A percentile compares a stretch with the other conserved stretches of the same genome.
Evolutionary conservation across 306 rosid species (phyloP).

Genomic region (Lotus japonicus): DNA sequence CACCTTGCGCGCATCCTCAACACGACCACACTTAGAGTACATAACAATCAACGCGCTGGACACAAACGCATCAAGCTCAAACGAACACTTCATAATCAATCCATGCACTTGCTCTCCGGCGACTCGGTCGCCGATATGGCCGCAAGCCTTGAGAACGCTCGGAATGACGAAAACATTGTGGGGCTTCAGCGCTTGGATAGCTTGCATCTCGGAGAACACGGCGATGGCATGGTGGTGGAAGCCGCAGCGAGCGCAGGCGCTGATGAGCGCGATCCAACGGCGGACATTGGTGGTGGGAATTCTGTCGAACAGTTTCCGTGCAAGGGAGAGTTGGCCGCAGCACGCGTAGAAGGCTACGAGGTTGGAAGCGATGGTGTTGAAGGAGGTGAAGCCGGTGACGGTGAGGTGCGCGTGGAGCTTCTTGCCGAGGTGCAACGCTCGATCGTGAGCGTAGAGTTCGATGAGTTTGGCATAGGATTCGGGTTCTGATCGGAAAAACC

Average conservation of each 20-base stretch:
- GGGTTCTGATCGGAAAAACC: conserved; percentile 29
- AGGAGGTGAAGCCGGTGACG: conserved; percentile 42
- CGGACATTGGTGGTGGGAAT: conserved; percentile 58
- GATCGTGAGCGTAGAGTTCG: conserved; percentile 34
- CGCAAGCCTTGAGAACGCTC: conserved; percentile 82
- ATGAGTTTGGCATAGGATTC: conserved; percentile 36
- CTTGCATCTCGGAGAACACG: conserved; percentile 50
- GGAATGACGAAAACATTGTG: conserved; percentile 49
- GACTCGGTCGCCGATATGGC: conserved; percentile 38
- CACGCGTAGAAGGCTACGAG: conserved; percentile 41
- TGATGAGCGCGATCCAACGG: conserved; percentile 63
- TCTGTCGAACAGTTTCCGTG: conserved; percentile 64
- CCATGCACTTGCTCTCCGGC: conserved; percentile 58
- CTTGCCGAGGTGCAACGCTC: conserved; percentile 44
- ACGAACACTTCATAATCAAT: conserved; percentile 42
- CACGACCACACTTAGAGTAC: conserved; percentile 57
- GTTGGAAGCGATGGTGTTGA: conserved; percentile 50
- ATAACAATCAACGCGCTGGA: conserved; percentile 59
- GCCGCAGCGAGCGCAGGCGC: conserved; percentile 59
- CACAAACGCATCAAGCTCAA: conserved; percentile 57
- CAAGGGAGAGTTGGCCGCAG: conserved; percentile 47
- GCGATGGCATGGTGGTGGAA: conserved; percentile 42
- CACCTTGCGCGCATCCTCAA: conserved; percentile 46
- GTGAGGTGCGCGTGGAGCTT: conserved; percentile 72
- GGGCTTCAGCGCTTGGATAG: conserved; percentile 25